phyloP scores from a whole-genome alignment of 2,329 filamentous ascomycete genomes.

The Pestalotiopsis sp. region DNA sequence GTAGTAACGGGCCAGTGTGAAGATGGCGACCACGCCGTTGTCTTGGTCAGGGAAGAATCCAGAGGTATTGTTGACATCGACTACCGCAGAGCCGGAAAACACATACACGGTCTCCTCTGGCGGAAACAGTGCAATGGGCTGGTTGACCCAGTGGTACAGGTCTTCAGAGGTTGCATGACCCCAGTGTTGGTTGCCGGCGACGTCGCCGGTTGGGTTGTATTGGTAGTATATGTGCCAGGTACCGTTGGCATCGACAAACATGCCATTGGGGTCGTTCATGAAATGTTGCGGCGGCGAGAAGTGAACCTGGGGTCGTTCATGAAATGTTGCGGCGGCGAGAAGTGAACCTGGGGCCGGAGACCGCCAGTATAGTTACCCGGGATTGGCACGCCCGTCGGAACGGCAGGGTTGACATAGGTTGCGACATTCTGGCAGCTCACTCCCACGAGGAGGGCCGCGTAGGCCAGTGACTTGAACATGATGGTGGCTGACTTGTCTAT shows the following conservation, averaged over 20 bases:
- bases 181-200: slow-evolving; percentile 55
- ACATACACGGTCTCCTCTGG: slow-evolving; percentile 45
- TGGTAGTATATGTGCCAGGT: slow-evolving; percentile 70
- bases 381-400: slow-evolving; percentile 29
- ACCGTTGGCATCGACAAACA: slow-evolving; percentile 59
- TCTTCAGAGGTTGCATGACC: slow-evolving; percentile 66
- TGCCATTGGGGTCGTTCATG: slow-evolving; percentile 68
- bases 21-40: slow-evolving; percentile 66
- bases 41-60: slow-evolving; percentile 64
- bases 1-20: slow-evolving; percentile 40
- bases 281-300: slow-evolving; percentile 55
- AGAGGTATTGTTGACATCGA: slow-evolving; percentile 66
- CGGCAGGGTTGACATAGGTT: slow-evolving; percentile 29
- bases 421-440: slow-evolving; percentile 17
- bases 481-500: background rate
- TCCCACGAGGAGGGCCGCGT: background rate
- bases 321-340: slow-evolving; percentile 53
- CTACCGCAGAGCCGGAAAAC: slow-evolving; percentile 58
- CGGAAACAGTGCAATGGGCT: slow-evolving; percentile 62
- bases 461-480: background rate
- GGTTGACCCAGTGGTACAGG: slow-evolving; percentile 66
- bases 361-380: slow-evolving; percentile 29
- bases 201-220: slow-evolving; percentile 31
- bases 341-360: slow-evolving; percentile 57
- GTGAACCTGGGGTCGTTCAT: slow-evolving; percentile 66